Percentiles rank a stretch among this genome's conserved stretches.
Conservation (phyloP, 331 rosid species). For the Rosa hybrid region DNA sequence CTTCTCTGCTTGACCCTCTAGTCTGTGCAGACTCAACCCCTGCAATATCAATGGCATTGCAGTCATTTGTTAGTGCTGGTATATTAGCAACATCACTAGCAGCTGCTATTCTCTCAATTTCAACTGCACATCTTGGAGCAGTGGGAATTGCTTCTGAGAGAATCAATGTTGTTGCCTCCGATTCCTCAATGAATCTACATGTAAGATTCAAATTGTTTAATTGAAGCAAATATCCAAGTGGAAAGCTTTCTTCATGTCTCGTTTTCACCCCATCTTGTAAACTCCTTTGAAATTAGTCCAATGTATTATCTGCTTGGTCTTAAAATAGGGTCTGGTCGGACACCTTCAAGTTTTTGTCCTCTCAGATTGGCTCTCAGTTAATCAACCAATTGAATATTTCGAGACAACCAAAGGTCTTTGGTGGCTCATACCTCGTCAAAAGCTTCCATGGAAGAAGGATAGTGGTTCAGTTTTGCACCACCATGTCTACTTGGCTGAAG, state of each 20-base stretch:
- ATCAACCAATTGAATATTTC: constrained; percentile 49
- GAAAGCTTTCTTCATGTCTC: not conserved
- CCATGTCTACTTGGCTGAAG: constrained; percentile 24
- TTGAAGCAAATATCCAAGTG: not conserved
- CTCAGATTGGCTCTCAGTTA: constrained; percentile 51
- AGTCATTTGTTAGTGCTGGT: constrained; percentile 62
- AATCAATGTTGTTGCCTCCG: constrained; percentile 25
- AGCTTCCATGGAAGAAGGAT: constrained; percentile 61
- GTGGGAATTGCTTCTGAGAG: constrained; percentile 50
- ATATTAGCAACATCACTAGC: constrained; percentile 58
- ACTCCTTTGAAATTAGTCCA: not conserved
- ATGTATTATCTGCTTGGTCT: constrained; percentile 14
- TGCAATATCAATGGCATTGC: constrained; percentile 45
- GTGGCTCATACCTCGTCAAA: constrained; percentile 69
- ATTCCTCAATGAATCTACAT: constrained; percentile 52
- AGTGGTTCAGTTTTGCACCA: constrained; percentile 24
- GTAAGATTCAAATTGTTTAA: constrained; percentile 37
- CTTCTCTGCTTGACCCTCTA: constrained; percentile 1
- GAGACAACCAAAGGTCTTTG: constrained; percentile 63
- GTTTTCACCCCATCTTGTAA: not conserved
- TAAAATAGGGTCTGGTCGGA: constrained; percentile 64
- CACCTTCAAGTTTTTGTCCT: constrained; percentile 75
- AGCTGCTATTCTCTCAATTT: constrained; percentile 49
- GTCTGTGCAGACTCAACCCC: constrained; percentile 51
- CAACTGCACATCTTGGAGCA: constrained; percentile 62